Percentiles rank a stretch among this genome's conserved stretches.
These are phyloP conservation scores for Colletotrichum godetiae DNA, from an alignment of 2,329 filamentous ascomycete genomes.

Conservation along the genomic window DNA sequence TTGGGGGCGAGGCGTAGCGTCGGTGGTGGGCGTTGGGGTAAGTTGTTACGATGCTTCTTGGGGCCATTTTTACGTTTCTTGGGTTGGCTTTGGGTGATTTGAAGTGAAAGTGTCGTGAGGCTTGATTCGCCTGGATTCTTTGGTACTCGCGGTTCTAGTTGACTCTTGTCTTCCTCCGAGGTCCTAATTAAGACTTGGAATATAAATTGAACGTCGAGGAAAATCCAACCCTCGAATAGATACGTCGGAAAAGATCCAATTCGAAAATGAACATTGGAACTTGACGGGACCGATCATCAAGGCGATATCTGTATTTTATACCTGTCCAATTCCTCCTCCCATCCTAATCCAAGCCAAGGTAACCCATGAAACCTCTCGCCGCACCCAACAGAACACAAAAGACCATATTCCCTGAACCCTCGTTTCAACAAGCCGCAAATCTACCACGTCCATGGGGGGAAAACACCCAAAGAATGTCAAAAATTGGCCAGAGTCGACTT, in stretches of 20 bases:
- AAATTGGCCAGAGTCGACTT: constrained; percentile 1
- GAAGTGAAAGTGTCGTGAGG: neutral
- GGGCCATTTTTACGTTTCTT: constrained; percentile 3
- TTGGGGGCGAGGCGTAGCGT: neutral
- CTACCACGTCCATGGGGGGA: neutral
- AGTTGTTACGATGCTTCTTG: constrained; percentile 11
- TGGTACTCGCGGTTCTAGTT: neutral
- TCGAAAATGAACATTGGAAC: neutral
- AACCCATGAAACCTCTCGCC: neutral
- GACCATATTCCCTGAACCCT: neutral
- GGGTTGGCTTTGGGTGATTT: neutral
- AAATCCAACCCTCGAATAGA: no score
- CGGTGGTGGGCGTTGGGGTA: constrained; percentile 3
- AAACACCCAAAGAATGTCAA: neutral
- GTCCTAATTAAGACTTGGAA: neutral
- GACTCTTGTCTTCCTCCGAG: neutral
- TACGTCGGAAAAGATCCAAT: neutral
- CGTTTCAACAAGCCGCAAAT: neutral
- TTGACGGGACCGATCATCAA: neutral
- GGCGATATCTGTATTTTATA: neutral
- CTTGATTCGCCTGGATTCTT: neutral
- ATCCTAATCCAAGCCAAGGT: neutral
- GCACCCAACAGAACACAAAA: neutral
- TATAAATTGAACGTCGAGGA: neutral
- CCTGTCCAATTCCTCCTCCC: neutral